Conservation (phyloP, 177 flowering plant species). For the Vitis hybrid region DNA sequence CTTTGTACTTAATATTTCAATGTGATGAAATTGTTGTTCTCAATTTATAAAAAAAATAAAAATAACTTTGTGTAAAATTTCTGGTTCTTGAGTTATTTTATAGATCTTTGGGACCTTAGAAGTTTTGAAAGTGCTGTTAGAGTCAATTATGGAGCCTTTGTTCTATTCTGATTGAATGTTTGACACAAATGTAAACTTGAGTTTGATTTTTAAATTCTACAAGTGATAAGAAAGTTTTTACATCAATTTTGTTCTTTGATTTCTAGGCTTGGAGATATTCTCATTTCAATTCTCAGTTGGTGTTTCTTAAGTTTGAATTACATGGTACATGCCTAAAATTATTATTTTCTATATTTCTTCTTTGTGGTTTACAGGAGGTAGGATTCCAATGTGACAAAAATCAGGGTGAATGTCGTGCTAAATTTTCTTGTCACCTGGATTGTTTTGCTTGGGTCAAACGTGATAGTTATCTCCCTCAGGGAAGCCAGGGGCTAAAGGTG, state of each 20-base stretch:
- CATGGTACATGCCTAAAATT: conserved; percentile 1
- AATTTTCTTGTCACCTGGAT: conserved; percentile 97
- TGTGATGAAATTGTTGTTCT: background rate
- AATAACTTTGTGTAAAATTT: background rate
- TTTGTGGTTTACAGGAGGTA: conserved; percentile 60
- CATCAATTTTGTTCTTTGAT: background rate
- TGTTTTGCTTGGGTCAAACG: conserved; percentile 99
- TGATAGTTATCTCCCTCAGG: conserved; percentile 99
- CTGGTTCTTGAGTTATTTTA: conserved; percentile 1
- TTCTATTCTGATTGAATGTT: too few species aligned
- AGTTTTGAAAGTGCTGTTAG: background rate
- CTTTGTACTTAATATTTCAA: too few species aligned
- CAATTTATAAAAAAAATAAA: background rate
- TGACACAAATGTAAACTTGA: too few species aligned
- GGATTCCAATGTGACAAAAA: conserved; percentile 89
- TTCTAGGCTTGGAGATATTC: background rate
- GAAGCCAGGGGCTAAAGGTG: conserved; percentile 98
- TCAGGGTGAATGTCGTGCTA: conserved; percentile 97
- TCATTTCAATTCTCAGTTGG: background rate
- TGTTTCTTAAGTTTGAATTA: background rate
- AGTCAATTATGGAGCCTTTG: too few species aligned
- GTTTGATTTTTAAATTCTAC: conserved; percentile 1
- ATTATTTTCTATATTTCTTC: conserved; percentile 1
- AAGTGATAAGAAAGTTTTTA: background rate
- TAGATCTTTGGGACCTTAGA: background rate